A percentile compares a stretch with the other conserved stretches of the same genome.
phyloP scores from a whole-genome alignment of 208 protist species.

The Trypanosomatidae sp. region DNA sequence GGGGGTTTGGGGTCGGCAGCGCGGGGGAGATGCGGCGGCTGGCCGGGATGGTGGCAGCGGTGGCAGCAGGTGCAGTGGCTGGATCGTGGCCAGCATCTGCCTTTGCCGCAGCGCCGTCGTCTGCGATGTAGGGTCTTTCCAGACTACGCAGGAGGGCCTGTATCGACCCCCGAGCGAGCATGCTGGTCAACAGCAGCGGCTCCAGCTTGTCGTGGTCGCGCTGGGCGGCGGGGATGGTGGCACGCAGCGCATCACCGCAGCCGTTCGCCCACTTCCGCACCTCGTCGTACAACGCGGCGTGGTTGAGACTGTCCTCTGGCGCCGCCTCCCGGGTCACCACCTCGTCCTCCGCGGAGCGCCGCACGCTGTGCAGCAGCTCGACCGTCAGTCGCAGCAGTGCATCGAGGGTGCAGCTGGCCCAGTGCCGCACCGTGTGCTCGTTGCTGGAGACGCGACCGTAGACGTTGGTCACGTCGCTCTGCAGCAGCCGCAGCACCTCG shows the following conservation, averaged over 20 bases:
- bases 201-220: constrained; percentile 21
- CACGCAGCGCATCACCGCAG: constrained; percentile 9
- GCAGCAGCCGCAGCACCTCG: constrained; percentile 35
- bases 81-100: too few species aligned
- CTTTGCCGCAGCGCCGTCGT: neutral
- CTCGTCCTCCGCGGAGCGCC: neutral
- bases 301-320: too few species aligned
- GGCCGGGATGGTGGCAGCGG: neutral
- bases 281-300: neutral
- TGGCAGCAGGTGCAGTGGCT: too few species aligned
- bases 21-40: neutral
- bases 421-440: constrained; percentile 24
- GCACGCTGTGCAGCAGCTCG: constrained; percentile 13
- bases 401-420: constrained; percentile 16
- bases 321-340: neutral
- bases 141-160: constrained; percentile 13
- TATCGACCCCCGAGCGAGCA: constrained; percentile 22
- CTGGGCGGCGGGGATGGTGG: constrained; percentile 5
- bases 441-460: constrained; percentile 14
- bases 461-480: constrained; percentile 37
- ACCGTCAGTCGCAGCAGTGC: constrained; percentile 14
- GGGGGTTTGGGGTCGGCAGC: neutral
- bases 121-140: neutral
- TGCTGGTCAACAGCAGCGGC: constrained; percentile 27
- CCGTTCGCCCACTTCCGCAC: constrained; percentile 7